Percentiles rank a stretch among this genome's conserved stretches.
Evolutionary conservation across 2,329 filamentous ascomycete genomes (phyloP).

Genomic region (Blastomyces percursus): DNA sequence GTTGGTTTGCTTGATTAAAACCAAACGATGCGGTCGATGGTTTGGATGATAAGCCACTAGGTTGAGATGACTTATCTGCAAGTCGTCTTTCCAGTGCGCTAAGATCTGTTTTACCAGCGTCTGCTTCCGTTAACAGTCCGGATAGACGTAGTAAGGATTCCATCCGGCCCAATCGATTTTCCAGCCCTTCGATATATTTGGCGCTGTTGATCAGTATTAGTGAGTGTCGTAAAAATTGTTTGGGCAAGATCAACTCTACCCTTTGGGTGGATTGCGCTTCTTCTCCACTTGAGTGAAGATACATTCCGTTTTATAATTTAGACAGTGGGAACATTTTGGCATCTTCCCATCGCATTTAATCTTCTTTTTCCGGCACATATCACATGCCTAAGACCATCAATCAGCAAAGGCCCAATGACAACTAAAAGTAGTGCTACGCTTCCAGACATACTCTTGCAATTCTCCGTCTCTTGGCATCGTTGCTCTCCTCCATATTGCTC

Average conservation of each 20-base stretch:
- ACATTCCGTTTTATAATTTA: conserved; percentile 96
- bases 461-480: conserved; percentile 76
- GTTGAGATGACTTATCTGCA: conserved; percentile 38
- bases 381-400: conserved; percentile 56
- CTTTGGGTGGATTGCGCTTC: conserved; percentile 94
- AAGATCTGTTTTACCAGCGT: conserved; percentile 74
- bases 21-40: conserved; percentile 9
- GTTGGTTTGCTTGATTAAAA: conserved; percentile 4
- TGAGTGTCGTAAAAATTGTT: not conserved
- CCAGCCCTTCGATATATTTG: conserved; percentile 94
- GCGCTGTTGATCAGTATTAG: conserved; percentile 45
- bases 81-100: conserved; percentile 73
- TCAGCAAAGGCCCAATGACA: not conserved
- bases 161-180: conserved; percentile 92
- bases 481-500: conserved; percentile 43
- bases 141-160: conserved; percentile 80
- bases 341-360: conserved; percentile 98
- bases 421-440: not conserved
- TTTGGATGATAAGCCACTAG: conserved; percentile 12
- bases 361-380: conserved; percentile 87
- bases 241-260: conserved; percentile 45
- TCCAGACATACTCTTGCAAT: conserved; percentile 63
- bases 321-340: conserved; percentile 88
- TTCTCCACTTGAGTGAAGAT: conserved; percentile 98
- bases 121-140: conserved; percentile 74